These are phyloP conservation scores for Teratosphaeria nubilosa DNA, from an alignment of 2,329 filamentous ascomycete species.

Conservation along the genomic window DNA sequence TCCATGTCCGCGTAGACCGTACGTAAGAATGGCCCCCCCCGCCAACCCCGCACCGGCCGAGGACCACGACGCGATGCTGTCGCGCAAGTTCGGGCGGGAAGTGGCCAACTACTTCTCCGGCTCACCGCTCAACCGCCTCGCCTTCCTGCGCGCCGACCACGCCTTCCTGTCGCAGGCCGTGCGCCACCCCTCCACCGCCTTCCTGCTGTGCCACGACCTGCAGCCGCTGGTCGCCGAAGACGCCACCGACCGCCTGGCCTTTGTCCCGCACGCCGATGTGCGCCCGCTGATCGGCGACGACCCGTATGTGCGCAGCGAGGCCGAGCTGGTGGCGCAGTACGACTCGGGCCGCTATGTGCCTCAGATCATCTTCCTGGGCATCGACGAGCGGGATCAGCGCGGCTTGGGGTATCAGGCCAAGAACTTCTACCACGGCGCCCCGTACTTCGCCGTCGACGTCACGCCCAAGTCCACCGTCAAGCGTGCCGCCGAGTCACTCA, in stretches of 20 bases:
- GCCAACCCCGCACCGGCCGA: conserved; percentile 47
- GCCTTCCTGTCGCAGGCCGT: conserved; percentile 61
- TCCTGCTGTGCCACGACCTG: conserved; percentile 71
- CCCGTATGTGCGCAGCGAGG: conserved; percentile 61
- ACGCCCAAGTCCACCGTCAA: conserved; percentile 55
- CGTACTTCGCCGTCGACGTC: conserved; percentile 84
- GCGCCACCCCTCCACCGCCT: conserved; percentile 53
- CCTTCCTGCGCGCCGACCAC: conserved; percentile 63
- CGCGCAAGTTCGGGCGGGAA: conserved; percentile 68
- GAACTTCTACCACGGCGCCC: conserved; percentile 61
- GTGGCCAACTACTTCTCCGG: conserved; percentile 75
- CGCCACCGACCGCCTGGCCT: conserved; percentile 48
- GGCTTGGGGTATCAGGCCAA: conserved; percentile 53
- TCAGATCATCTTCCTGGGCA: conserved; percentile 72
- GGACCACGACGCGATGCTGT: conserved; percentile 58
- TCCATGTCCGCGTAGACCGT: conserved; percentile 1
- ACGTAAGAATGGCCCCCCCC: conserved; percentile 22
- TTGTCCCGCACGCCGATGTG: conserved; percentile 57
- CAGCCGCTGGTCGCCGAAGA: conserved; percentile 53
- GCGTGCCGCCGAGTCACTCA: conserved; percentile 52
- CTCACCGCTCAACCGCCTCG: conserved; percentile 66
- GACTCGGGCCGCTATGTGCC: conserved; percentile 60
- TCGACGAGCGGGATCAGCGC: conserved; percentile 55
- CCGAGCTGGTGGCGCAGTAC: conserved; percentile 60
- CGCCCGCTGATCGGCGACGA: conserved; percentile 58